These are phyloP conservation scores for Leishmania aethiopica DNA, from an alignment of 208 protist genomes.

Conservation along the genomic window DNA sequence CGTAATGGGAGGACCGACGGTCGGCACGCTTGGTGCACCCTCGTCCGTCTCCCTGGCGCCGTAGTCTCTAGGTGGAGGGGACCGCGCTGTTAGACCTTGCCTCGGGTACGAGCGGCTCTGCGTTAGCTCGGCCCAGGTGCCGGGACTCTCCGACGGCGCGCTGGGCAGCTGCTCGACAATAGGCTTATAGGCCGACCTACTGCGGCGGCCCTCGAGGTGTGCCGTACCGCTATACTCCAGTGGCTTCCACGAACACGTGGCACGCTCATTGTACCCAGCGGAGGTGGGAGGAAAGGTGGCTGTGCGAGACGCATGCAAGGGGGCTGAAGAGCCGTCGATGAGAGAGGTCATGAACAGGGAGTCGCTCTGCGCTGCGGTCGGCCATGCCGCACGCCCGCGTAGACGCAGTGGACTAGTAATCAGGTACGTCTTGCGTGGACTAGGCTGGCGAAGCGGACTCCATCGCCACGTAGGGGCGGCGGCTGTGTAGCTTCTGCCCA, in stretches of 20 bases:
- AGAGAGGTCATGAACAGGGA: constrained; percentile 18
- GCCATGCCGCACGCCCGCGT: background rate
- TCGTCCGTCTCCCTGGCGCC: background rate
- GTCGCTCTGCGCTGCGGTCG: background rate
- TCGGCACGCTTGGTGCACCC: background rate
- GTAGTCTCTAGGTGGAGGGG: too few relatives aligned
- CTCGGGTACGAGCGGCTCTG: background rate
- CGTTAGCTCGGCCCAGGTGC: constrained; percentile 10
- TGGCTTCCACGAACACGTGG: background rate
- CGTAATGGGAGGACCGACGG: background rate
- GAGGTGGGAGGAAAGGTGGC: background rate
- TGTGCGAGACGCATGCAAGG: background rate
- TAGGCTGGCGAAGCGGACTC: constrained; percentile 1
- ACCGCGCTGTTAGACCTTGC: background rate
- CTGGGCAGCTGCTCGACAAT: constrained; percentile 1
- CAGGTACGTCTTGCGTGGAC: constrained; percentile 3
- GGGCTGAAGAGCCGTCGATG: constrained; percentile 10
- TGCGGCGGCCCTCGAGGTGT: background rate
- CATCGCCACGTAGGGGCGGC: background rate
- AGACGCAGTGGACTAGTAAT: constrained; percentile 12
- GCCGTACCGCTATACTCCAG: constrained; percentile 5
- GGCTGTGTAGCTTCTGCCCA: background rate
- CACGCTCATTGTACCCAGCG: background rate
- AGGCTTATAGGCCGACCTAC: constrained; percentile 2
- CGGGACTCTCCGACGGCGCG: constrained; percentile 9